Evolutionary conservation across 2,329 filamentous ascomycete species (phyloP), one percentile per base, ranked within the genome.

Genomic region (Pseudogymnoascus verrucosus): DNA sequence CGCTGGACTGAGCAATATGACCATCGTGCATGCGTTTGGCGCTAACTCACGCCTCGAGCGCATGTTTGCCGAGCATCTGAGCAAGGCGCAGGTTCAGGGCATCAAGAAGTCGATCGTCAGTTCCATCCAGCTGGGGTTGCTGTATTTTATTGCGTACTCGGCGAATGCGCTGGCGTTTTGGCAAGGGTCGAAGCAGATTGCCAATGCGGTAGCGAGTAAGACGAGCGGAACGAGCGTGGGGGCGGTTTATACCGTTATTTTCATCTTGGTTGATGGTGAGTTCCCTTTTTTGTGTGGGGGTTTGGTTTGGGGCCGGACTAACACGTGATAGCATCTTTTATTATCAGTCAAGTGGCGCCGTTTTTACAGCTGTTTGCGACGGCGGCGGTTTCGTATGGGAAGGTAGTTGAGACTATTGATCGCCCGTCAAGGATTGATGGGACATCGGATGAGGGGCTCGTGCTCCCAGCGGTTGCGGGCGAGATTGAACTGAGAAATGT

Each of bases 151-250:
- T 65, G 81, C 82, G n/a, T 85, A 84, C 66, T 78, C 81, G 4
- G 82, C 82, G 5, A 85, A 85, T 71, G 82, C 80, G 5, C 71
- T 86, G 3, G 83, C 83, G 1, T 86, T 84, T 68, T 86, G 82
- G 82, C 78, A 84, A 71, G 84, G 83, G 57, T 81, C 79, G 65
- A 76, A 73, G 37, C 77, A 76, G 19, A 78, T 85, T 31, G 61
- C 34, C 10, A 26, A 65, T 12, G 57, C 36, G 10, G 59, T 61
- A n/a, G 59, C 34, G 34, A 61, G 59, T 11, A 64, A 42, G 3
- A 36, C 64, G n/a, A 54, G 47, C 8, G 39, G 42, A 47, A 69
- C 68, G 21, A 64, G 72, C 44, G 80, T 80, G 26, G 80, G 81
- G 36, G 82, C 80, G 1, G 77, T 82, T 1, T 83, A 82, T 62